Percentiles rank a stretch among this genome's conserved stretches.
phyloP scores from a whole-genome alignment of 2,329 filamentous ascomycete genomes.

The Ophiostoma angusticollis region DNA sequence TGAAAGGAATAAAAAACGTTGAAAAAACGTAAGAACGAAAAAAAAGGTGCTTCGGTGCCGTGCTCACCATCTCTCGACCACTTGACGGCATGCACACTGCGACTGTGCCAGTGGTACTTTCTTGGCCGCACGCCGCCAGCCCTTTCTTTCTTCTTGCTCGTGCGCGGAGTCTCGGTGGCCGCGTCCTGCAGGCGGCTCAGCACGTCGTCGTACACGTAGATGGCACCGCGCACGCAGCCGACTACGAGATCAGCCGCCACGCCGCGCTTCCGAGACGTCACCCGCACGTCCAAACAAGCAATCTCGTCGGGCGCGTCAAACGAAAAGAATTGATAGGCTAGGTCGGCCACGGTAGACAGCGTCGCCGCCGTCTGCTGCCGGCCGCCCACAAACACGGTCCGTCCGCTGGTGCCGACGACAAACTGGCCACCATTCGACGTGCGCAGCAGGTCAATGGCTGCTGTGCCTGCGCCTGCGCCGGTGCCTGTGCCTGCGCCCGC shows the following conservation, averaged over 20 bases:
- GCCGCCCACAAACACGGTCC: conserved; percentile 49
- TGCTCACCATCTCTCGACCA: conserved; percentile 82
- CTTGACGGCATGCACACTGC: conserved; percentile 69
- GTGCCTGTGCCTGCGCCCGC: too few relatives aligned
- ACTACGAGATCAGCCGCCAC: conserved; percentile 49
- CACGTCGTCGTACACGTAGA: conserved; percentile 72
- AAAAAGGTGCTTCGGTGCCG: too few relatives aligned
- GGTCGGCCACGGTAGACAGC: conserved; percentile 25
- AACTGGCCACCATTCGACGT: conserved; percentile 39
- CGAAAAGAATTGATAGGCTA: conserved; percentile 43
- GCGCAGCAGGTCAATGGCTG: conserved; percentile 33
- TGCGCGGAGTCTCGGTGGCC: conserved; percentile 25
- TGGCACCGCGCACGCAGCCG: conserved; percentile 62
- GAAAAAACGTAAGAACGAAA: background rate
- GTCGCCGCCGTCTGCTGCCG: conserved; percentile 22
- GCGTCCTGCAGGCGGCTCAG: conserved; percentile 42
- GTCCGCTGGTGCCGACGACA: conserved; percentile 41
- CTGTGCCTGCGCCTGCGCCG: too few relatives aligned
- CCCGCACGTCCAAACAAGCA: conserved; percentile 52
- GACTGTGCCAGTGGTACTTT: conserved; percentile 83
- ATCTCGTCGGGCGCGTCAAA: conserved; percentile 51
- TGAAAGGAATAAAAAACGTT: too few relatives aligned
- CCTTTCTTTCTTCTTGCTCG: too few relatives aligned
- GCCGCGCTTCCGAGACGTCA: conserved; percentile 22
- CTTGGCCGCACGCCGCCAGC: conserved; percentile 42